Base-by-base conservation (phyloP, 2,329 filamentous ascomycete genomes). In the Colletotrichum sojae region DNA sequence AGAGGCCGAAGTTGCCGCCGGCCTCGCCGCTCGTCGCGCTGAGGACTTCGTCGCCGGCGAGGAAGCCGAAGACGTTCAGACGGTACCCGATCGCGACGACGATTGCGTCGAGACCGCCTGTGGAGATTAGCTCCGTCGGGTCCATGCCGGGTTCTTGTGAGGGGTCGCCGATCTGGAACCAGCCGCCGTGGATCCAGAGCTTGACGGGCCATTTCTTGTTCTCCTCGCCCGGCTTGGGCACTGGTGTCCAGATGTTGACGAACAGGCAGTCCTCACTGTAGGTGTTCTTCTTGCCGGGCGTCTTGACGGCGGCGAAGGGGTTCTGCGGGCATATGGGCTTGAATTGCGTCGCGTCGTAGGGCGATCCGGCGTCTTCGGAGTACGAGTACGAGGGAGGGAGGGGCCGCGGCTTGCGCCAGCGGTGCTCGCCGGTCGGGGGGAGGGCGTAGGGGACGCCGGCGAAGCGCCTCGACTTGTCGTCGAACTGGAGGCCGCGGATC, bases 241-340 rank as follows among this genome's bases (percentile, higher is more conserved):
- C 77, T 0, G 84, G 84, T 0, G 80, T 81, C 83, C 83, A 87
- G 67, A 86, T 80, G 63, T 87, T 86, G 53, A 83, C 76, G 45
- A 81, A 81, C 48, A 87, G 75, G 55, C 85, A 87, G 73, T 87
- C 85, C 67, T 87, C 85, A 16, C 78, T 78, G 65, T 79, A 81
- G 5, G 64, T 60, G 5, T 76, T 73, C 2, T 71, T 68, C 9
- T 71, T 75, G 2, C 71, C 69, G n/a, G 75, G 72, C 2, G 75
- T 74, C 12, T 77, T 73, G 5, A 73, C 72, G 4, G 77, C 55
- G 4, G 73, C 61, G 36, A 77, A 82, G 15, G 72, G 73, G 31
- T 79, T 75, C 59, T 84, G 83, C 3, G 81, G 80, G 62, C 82
- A 84, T 1, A 83, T 75, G 0, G 78, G 72, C 2, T 76, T 75